Base-by-base conservation (phyloP, 257 asterid species). In the Mitragyna speciosa region DNA sequence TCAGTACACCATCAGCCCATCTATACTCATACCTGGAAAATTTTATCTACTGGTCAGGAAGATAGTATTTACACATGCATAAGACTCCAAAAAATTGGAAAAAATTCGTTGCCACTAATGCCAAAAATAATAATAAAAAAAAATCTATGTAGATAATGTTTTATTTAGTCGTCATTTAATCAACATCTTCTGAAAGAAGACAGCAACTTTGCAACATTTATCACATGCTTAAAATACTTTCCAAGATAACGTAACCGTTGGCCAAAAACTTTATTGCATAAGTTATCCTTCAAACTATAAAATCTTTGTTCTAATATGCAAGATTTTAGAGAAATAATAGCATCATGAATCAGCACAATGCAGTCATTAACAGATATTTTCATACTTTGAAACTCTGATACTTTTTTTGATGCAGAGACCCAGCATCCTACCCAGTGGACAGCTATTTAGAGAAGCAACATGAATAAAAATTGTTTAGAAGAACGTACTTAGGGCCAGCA, bases 401-500 rank as follows among this genome's bases (percentile, higher is more conserved):
- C 28, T 26, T 39, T 63, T 49, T 59, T 7, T 41, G 2, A 9
- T 39, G 6, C 16, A 39, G 71, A 20, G 63, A 43, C 51, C n/a
- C 45, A 39, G 49, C 52, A 76, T 41, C 20, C 39, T 45, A 76
- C 12, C 12, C 7, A 7, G 47, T 14, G 58, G 58, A 47, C 70
- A 78, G 17, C 7, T 68, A 36, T 33, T 22, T 48, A 24, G 39
- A 67, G 51, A 49, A 69, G 63, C 28, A 63, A n/a, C 22, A 45
- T 12, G 31, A 76, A 76, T 31, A 54, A 14, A 76, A 45, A 45
- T 76, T 43, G 49, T 31, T 64, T 22, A 61, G 48, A 45, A 65
- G 33, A 76, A 88, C 97, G 71, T 93, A 95, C 98, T 95, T 95
- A 31, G 98, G 97, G 66, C 98, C 98, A n/a, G 97, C 98, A 49